phyloP scores from a whole-genome alignment of 306 rosid genomes.

The Trichosanthes cucumerina region DNA sequence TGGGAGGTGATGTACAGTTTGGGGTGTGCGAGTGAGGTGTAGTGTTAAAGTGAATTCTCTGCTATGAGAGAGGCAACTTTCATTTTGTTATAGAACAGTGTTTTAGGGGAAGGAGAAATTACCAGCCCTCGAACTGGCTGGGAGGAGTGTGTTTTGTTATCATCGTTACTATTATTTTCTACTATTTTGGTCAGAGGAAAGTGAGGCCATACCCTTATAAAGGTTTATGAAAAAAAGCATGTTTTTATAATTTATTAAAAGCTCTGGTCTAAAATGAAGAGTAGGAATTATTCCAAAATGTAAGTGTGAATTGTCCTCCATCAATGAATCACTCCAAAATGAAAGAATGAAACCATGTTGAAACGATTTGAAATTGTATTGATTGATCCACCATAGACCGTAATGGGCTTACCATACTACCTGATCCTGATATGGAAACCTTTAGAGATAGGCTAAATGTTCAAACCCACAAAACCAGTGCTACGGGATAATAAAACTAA shows the following conservation, averaged over 20 bases:
- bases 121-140: too few species aligned
- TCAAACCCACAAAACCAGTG: background rate
- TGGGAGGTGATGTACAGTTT: background rate
- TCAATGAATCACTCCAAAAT: background rate
- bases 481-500: background rate
- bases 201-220: too few species aligned
- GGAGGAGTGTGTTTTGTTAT: too few species aligned
- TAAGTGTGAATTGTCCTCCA: too few species aligned
- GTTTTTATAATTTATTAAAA: background rate
- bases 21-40: background rate
- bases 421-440: background rate
- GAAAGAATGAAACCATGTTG: background rate
- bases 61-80: too few species aligned
- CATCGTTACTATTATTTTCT: too few species aligned
- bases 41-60: too few species aligned
- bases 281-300: background rate
- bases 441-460: background rate
- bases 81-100: too few species aligned
- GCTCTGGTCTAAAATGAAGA: background rate
- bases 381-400: background rate
- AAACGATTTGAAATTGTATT: background rate
- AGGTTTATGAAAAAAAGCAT: background rate
- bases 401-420: background rate
- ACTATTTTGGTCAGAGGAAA: too few species aligned
- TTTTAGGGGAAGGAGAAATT: too few species aligned